phyloP scores from a whole-genome alignment of 2,329 filamentous ascomycete species.

The Blastomyces emzantsi region DNA sequence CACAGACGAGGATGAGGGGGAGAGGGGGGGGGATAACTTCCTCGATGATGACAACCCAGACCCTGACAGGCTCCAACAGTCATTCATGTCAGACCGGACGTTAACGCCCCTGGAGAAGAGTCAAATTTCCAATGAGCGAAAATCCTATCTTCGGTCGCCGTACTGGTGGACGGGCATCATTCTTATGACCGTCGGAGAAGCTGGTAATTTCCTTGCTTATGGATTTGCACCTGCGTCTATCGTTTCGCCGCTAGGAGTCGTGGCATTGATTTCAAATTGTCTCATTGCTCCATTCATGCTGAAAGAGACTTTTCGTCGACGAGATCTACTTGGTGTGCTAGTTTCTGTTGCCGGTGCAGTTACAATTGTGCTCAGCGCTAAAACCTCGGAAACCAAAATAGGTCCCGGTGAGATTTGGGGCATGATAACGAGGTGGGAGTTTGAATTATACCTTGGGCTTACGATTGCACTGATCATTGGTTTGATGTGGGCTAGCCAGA shows the following conservation, averaged over 20 bases:
- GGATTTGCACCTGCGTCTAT: conserved; percentile 97
- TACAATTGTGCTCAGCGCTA: conserved; percentile 85
- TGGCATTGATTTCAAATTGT: conserved; percentile 92
- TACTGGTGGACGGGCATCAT: conserved; percentile 97
- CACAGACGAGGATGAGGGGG: conserved; percentile 10
- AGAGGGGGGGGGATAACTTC: conserved; percentile 14
- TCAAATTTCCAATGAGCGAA: conserved; percentile 40
- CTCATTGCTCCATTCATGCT: conserved; percentile 91
- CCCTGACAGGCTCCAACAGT: conserved; percentile 23
- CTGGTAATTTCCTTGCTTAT: conserved; percentile 94
- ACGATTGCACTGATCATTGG: conserved; percentile 63
- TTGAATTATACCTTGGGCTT: conserved; percentile 79
- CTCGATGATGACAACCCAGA: conserved; percentile 35
- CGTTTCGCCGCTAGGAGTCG: conserved; percentile 92
- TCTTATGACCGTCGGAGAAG: conserved; percentile 85
- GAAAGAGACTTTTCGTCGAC: conserved; percentile 75
- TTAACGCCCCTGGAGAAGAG: conserved; percentile 32
- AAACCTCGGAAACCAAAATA: conserved; percentile 78
- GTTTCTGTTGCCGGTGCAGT: conserved; percentile 82
- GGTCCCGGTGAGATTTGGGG: conserved; percentile 84
- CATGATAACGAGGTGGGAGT: conserved; percentile 78
- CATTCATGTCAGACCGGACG: conserved; percentile 34
- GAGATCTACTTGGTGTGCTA: conserved; percentile 81
- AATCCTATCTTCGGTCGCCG: conserved; percentile 76
- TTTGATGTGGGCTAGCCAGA: conserved; percentile 73